These are phyloP conservation scores for Globisporangium spiculum DNA, from an alignment of 352 stramenopile genomes.

Conservation along the genomic window DNA sequence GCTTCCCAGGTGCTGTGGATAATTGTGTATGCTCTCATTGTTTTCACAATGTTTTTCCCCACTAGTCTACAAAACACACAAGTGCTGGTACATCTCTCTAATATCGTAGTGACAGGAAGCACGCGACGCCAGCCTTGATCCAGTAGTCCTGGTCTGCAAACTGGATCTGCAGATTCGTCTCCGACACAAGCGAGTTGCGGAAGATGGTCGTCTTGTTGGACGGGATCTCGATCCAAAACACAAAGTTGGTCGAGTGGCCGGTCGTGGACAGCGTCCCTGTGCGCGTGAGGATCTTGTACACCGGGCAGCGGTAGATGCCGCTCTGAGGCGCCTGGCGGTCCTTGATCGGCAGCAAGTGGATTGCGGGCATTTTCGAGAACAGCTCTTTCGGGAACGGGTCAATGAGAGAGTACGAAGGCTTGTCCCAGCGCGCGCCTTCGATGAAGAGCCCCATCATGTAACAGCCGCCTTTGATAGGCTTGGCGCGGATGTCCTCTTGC, in stretches of 20 bases:
- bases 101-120: constrained; percentile 92
- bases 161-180: constrained; percentile 90
- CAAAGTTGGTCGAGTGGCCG: constrained; percentile 96
- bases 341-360: constrained; percentile 83
- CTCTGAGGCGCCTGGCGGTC: constrained; percentile 73
- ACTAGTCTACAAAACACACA: background rate
- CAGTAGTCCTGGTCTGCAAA: constrained; percentile 93
- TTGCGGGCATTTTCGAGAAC: constrained; percentile 89
- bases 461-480: constrained; percentile 57
- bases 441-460: constrained; percentile 91
- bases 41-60: background rate
- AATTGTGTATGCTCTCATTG: background rate
- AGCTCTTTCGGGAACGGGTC: constrained; percentile 91
- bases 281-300: constrained; percentile 95
- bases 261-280: constrained; percentile 94
- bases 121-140: constrained; percentile 95
- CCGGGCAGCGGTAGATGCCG: constrained; percentile 91
- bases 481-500: constrained; percentile 34
- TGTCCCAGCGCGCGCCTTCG: constrained; percentile 86
- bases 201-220: constrained; percentile 72
- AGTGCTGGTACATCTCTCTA: constrained; percentile 29
- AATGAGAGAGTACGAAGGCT: constrained; percentile 71
- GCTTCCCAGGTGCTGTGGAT: background rate
- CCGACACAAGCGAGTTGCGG: constrained; percentile 89
- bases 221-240: constrained; percentile 97